Evolutionary conservation across 805 yeast species (phyloP).

Genomic region (Saturnispora mendoncae): DNA sequence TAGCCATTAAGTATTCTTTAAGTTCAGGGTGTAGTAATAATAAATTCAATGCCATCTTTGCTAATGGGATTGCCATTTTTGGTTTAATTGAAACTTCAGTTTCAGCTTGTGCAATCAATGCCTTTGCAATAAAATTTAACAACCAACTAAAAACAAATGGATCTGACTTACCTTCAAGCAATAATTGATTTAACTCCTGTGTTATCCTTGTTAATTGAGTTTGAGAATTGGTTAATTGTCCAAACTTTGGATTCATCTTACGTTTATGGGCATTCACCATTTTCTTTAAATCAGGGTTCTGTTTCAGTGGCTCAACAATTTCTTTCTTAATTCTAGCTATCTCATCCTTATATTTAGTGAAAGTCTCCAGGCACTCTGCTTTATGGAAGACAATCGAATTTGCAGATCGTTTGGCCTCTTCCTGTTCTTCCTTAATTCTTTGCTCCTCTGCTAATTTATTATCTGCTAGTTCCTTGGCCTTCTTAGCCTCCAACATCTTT

Average conservation of each 20-base stretch:
- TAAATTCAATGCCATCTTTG: conserved; percentile 49
- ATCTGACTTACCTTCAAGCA: conserved; percentile 39
- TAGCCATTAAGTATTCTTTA: conserved; percentile 53
- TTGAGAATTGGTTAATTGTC: conserved; percentile 74
- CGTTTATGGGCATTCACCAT: conserved; percentile 57
- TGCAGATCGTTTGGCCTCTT: conserved; percentile 18
- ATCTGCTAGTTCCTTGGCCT: conserved; percentile 14
- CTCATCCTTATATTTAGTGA: conserved; percentile 39
- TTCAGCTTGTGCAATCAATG: conserved; percentile 84
- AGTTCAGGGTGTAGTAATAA: conserved; percentile 42
- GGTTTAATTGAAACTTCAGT: conserved; percentile 80
- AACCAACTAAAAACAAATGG: conserved; percentile 61
- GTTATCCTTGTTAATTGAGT: conserved; percentile 48
- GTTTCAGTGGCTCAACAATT: conserved; percentile 46
- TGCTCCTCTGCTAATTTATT: conserved; percentile 13
- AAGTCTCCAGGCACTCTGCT: conserved; percentile 33
- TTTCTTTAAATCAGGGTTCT: conserved; percentile 34
- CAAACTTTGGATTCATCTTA: conserved; percentile 79
- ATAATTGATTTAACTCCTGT: conserved; percentile 40
- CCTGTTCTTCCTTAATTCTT: conserved; percentile 14
- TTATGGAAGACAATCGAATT: conserved; percentile 24
- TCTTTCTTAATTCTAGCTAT: conserved; percentile 51
- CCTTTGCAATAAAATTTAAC: conserved; percentile 75
- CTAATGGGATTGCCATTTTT: conserved; percentile 71
- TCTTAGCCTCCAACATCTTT: conserved; percentile 8